Conservation (phyloP, 208 protist genomes). For the Wallacemonas sp. region DNA sequence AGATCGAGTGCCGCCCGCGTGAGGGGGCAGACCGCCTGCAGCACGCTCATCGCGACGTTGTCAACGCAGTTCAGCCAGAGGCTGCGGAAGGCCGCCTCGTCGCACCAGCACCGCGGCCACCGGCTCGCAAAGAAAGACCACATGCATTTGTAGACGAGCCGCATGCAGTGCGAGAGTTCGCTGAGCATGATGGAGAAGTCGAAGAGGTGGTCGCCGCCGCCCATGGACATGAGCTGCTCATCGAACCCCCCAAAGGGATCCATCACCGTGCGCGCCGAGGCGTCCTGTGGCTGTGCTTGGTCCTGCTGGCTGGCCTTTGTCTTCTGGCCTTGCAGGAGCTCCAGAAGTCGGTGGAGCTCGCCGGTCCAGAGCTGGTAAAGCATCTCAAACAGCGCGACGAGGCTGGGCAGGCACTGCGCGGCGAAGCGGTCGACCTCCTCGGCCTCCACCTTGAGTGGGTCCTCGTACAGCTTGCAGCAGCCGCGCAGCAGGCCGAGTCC, state of each 20-base stretch:
- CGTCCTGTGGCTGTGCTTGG: neutral
- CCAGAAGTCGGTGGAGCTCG: conserved; percentile 23
- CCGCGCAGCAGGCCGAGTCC: conserved; percentile 59
- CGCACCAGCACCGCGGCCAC: conserved; percentile 70
- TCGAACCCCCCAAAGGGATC: conserved; percentile 13
- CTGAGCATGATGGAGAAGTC: conserved; percentile 31
- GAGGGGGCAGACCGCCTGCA: conserved; percentile 43
- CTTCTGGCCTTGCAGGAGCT: conserved; percentile 6
- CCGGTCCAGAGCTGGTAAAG: conserved; percentile 44
- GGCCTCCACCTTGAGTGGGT: conserved; percentile 49
- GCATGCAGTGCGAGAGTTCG: conserved; percentile 72
- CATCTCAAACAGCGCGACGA: conserved; percentile 53
- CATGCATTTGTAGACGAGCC: conserved; percentile 73
- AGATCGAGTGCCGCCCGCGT: conserved; percentile 36
- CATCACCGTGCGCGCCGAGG: neutral
- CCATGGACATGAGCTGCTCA: conserved; percentile 16
- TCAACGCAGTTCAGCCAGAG: conserved; percentile 53
- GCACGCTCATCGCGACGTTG: conserved; percentile 28
- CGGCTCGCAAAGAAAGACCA: conserved; percentile 44
- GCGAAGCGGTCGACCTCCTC: conserved; percentile 57
- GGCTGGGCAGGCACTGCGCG: conserved; percentile 32
- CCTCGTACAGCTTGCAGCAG: conserved; percentile 70
- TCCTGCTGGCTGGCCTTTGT: neutral
- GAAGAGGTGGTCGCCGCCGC: conserved; percentile 26
- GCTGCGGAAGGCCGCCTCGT: conserved; percentile 42